Percentiles rank a stretch among this genome's conserved stretches.
phyloP scores from a whole-genome alignment of 208 protist genomes.

The Trypanosoma congolense region DNA sequence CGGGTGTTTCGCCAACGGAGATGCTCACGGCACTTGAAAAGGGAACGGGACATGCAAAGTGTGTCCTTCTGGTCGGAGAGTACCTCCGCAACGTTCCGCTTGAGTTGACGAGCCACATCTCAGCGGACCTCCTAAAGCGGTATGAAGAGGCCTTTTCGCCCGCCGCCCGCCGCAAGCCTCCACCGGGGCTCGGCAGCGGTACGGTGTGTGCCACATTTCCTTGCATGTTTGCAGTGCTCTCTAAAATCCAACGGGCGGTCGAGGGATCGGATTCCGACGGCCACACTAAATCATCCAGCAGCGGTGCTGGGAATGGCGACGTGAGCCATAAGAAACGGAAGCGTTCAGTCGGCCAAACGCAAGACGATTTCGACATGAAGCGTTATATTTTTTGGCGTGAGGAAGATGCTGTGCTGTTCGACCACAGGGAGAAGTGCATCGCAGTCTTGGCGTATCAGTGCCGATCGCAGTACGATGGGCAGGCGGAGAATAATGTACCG shows the following conservation, averaged over 20 bases:
- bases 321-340: slow-evolving; percentile 8
- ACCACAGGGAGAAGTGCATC: slow-evolving; percentile 77
- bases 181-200: not conserved
- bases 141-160: slow-evolving; percentile 26
- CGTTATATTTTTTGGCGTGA: slow-evolving; percentile 86
- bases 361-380: slow-evolving; percentile 38
- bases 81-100: slow-evolving; percentile 83
- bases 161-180: slow-evolving; percentile 2
- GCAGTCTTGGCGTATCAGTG: slow-evolving; percentile 76
- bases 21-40: slow-evolving; percentile 37
- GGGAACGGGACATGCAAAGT: slow-evolving; percentile 36
- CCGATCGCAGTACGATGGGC: slow-evolving; percentile 77
- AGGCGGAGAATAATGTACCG: slow-evolving; percentile 77
- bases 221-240: slow-evolving; percentile 77
- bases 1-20: slow-evolving; percentile 65
- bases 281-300: slow-evolving; percentile 3
- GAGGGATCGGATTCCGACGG: slow-evolving; percentile 28
- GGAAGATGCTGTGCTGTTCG: slow-evolving; percentile 74
- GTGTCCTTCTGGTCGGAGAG: slow-evolving; percentile 68
- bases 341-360: slow-evolving; percentile 11
- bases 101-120: slow-evolving; percentile 72
- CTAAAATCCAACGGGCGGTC: slow-evolving; percentile 81
- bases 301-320: not conserved
- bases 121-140: slow-evolving; percentile 51
- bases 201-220: slow-evolving; percentile 39